Evolutionary conservation across 495 filamentous ascomycete species (phyloP), one percentile per base, ranked within the genome.

Genomic region (Trichoderma gamsii): DNA sequence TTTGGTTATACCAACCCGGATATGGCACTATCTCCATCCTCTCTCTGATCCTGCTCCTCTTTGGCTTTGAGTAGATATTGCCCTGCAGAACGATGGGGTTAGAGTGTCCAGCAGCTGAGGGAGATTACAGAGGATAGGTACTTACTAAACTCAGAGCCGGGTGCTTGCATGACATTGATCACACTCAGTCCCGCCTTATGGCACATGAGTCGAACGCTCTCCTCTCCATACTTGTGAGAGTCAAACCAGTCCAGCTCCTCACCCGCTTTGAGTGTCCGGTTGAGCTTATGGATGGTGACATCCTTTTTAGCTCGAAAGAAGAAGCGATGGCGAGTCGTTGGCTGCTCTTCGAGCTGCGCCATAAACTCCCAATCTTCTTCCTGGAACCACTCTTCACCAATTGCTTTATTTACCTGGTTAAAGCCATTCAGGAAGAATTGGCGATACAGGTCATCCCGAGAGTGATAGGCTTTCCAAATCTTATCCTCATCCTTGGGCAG

Each of bases 161-260:
- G 67, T 15, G 67, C 49, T 49, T 51, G 56, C 67, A 59, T 64
- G 23, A 68, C 38, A 61, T 63, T 41, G 2, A 41, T 32, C 8
- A 64, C 67, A 43, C 41, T 41, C 38, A 68, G 67, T 15, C 43
- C 59, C 25, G 59, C 38, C 41, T 44, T 46, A n/a, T 25, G 16
- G 67, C 23, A 64, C 67, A 68, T 68, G 32, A 27, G 21, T 46
- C 43, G 29, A 41, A 68, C 67, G 59, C 23, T 29, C 23, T 64
- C 56, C 18, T 63, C 56, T 11, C 67, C 59, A n/a, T 64, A 68
- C 49, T 64, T 68, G 41, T 68, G 67, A 18, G 67, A 63, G 61
- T 68, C 67, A 27, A 68, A 68, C 67, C 67, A 68, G 52, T 68
- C 67, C 0, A 68, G 63, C 35, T 63, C 52, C 21, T 49, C 52